These are phyloP conservation scores for Parasitella parasitica DNA, from an alignment of 371 early-diverging fungal genomes.

Conservation along the genomic window DNA sequence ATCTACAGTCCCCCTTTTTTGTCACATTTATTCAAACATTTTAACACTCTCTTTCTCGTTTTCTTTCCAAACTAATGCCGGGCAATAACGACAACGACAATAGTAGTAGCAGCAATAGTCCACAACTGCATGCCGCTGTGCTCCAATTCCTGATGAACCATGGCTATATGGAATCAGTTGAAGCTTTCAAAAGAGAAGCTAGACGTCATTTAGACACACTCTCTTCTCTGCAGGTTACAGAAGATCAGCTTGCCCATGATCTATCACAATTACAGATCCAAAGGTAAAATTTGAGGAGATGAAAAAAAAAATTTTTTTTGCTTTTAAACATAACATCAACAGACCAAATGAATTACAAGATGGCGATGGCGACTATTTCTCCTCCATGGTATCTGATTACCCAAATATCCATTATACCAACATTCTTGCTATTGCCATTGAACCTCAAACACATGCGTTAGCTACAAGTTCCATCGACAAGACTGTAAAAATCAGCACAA, in stretches of 20 bases:
- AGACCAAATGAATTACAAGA: slow-evolving; percentile 21
- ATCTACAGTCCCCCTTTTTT: too few relatives aligned
- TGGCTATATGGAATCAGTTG: slow-evolving; percentile 45
- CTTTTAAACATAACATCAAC: too few relatives aligned
- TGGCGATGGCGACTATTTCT: slow-evolving; percentile 36
- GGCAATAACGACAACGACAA: too few relatives aligned
- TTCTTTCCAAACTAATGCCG: not conserved
- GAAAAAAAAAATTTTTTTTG: not conserved
- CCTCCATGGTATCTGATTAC: slow-evolving; percentile 15
- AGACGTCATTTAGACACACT: slow-evolving; percentile 30
- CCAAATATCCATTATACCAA: slow-evolving; percentile 51
- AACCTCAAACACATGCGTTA: slow-evolving; percentile 37
- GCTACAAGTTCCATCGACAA: slow-evolving; percentile 68
- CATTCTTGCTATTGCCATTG: slow-evolving; percentile 49
- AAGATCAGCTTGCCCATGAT: slow-evolving; percentile 18
- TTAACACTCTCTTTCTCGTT: not conserved
- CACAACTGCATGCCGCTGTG: slow-evolving; percentile 23
- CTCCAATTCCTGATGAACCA: slow-evolving; percentile 44
- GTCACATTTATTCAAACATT: too few relatives aligned
- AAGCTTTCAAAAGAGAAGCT: slow-evolving; percentile 52
- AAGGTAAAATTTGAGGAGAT: slow-evolving; percentile 20
- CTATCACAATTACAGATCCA: slow-evolving; percentile 37
- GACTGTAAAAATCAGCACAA: slow-evolving; percentile 55
- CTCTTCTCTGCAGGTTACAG: not conserved
- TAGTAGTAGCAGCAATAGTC: not conserved